phyloP scores from a whole-genome alignment of 2,329 filamentous ascomycete genomes.

The Ascochyta pisi region DNA sequence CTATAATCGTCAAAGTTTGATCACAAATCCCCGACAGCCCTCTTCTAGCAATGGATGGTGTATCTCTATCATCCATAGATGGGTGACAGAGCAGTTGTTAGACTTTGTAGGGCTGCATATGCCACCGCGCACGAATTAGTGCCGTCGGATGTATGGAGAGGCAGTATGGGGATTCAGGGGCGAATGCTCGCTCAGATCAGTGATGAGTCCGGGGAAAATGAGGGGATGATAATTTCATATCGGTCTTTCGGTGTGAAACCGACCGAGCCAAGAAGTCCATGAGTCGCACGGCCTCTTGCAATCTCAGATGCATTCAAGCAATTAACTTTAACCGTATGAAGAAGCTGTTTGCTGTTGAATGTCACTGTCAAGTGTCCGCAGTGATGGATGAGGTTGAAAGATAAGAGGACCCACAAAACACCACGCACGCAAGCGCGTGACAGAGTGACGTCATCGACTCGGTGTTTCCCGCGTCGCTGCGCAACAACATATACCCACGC shows the following conservation, averaged over 20 bases:
- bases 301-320: not conserved
- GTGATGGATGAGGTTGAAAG: not conserved
- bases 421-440: conserved; percentile 16
- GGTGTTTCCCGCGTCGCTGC: not conserved
- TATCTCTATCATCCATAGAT: no score
- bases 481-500: not conserved
- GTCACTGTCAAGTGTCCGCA: not conserved
- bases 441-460: conserved; percentile 13
- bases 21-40: no score
- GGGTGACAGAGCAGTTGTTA: no score
- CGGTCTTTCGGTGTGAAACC: conserved; percentile 24
- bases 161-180: conserved; percentile 3
- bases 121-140: no score
- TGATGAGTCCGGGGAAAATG: conserved; percentile 26
- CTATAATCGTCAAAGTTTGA: no score
- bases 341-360: not conserved
- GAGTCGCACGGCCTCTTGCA: conserved; percentile 1
- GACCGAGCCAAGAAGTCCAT: conserved; percentile 19
- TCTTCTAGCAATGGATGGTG: no score
- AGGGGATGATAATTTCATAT: conserved; percentile 17
- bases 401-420: conserved; percentile 17
- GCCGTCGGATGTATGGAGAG: no score
- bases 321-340: not conserved
- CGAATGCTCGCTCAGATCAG: conserved; percentile 1
- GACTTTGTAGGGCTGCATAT: no score